Percentiles rank a stretch among this genome's conserved stretches.
Evolutionary conservation across 2,329 filamentous ascomycete species (phyloP).

Genomic region (Epichloe bromicola): DNA sequence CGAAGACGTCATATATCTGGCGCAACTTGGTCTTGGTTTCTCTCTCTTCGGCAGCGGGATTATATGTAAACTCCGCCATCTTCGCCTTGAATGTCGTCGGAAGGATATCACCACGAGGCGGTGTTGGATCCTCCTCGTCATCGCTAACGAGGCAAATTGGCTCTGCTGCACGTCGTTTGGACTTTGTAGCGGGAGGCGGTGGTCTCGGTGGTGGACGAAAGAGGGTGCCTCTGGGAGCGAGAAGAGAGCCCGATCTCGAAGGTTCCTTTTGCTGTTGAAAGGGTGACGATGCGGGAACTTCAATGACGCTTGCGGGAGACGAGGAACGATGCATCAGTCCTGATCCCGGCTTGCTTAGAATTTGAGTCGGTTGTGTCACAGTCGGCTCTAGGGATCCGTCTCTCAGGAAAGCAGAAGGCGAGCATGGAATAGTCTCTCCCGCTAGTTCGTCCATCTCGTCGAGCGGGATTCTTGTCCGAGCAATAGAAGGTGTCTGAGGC

Average conservation of each 20-base stretch:
- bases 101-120: constrained; percentile 46
- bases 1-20: constrained; percentile 24
- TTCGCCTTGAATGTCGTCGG: constrained; percentile 42
- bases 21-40: constrained; percentile 22
- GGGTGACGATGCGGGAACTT: constrained; percentile 85
- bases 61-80: constrained; percentile 30
- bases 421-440: constrained; percentile 32
- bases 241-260: constrained; percentile 35
- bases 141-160: constrained; percentile 37
- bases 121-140: constrained; percentile 32
- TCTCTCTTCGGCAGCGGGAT: constrained; percentile 29
- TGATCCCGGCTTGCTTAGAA: constrained; percentile 28
- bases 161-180: constrained; percentile 25
- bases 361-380: constrained; percentile 33
- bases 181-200: constrained; percentile 10
- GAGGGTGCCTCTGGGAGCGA: constrained; percentile 64
- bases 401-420: constrained; percentile 23
- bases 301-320: constrained; percentile 41
- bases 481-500: constrained; percentile 15
- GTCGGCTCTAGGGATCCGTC: constrained; percentile 11
- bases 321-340: constrained; percentile 20
- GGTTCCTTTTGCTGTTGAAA: constrained; percentile 28
- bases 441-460: constrained; percentile 33
- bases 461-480: constrained; percentile 11
- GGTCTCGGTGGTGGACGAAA: constrained; percentile 40